These are phyloP conservation scores for Corymbia calophylla DNA, from an alignment of 441 rosid species.

Conservation along the genomic window DNA sequence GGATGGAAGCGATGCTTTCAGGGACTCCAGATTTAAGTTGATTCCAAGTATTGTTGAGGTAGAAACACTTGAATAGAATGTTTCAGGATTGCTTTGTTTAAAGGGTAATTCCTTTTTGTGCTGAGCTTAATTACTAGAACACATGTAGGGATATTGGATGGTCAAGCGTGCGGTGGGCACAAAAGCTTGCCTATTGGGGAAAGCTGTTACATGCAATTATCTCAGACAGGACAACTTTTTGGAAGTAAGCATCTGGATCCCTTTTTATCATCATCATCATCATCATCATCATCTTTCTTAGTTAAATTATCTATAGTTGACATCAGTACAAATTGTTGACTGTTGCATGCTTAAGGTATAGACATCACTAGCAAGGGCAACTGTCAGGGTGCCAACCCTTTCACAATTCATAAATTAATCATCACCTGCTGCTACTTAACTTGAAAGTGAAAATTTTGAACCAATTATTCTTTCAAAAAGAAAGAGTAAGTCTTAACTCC, in stretches of 20 bases:
- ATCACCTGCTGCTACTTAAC: not conserved
- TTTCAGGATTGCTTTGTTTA: not conserved
- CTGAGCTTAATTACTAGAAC: not conserved
- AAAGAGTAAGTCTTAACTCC: not conserved
- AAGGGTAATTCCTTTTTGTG: not conserved
- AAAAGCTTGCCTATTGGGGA: slow-evolving; percentile 89
- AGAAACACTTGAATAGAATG: not conserved
- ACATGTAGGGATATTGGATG: slow-evolving; percentile 86
- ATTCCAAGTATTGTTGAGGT: slow-evolving; percentile 87
- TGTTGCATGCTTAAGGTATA: not conserved
- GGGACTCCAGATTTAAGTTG: slow-evolving; percentile 82
- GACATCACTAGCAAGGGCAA: not conserved
- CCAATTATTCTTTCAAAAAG: not conserved
- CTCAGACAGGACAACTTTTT: slow-evolving; percentile 89
- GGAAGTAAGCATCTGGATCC: slow-evolving; percentile 42
- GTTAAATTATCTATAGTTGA: not conserved
- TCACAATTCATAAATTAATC: not conserved
- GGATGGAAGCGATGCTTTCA: slow-evolving; percentile 68
- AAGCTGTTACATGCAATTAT: slow-evolving; percentile 96
- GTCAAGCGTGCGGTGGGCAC: slow-evolving; percentile 96
- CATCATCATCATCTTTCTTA: not conserved
- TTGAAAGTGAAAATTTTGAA: not conserved
- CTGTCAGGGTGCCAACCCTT: not conserved
- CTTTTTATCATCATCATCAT: not conserved
- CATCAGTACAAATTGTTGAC: not conserved